Percentiles rank a stretch among this genome's conserved stretches.
Conservation (phyloP, 2,329 filamentous ascomycete species). For the Cordyceps pruinosa region DNA sequence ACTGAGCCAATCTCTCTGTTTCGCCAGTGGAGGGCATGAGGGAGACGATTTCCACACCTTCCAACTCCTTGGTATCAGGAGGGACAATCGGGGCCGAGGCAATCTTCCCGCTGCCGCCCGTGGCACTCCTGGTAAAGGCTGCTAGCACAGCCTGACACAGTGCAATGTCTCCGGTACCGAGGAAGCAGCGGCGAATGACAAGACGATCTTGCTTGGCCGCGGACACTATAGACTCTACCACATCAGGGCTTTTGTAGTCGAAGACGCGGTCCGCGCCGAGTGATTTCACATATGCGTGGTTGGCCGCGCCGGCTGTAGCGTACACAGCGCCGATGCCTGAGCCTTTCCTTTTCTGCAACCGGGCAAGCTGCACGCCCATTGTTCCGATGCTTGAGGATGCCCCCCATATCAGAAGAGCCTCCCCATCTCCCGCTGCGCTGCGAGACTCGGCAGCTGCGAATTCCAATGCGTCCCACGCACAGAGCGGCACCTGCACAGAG, state of each 20-base stretch:
- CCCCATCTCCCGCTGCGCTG: constrained; percentile 15
- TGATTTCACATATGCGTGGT: constrained; percentile 27
- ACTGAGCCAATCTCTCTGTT: constrained; percentile 28
- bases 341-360: constrained; percentile 15
- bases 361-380: constrained; percentile 35
- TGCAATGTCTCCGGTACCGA: constrained; percentile 30
- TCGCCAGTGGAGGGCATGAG: constrained; percentile 29
- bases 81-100: constrained; percentile 32
- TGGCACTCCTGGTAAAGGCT: constrained; percentile 19
- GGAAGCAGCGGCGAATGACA: constrained; percentile 33
- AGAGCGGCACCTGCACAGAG: constrained; percentile 17
- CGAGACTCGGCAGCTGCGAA: constrained; percentile 16
- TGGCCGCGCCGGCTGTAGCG: constrained; percentile 30
- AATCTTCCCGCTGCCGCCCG: constrained; percentile 22
- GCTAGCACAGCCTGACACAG: constrained; percentile 32
- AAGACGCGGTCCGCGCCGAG: constrained; percentile 34
- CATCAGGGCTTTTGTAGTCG: constrained; percentile 30
- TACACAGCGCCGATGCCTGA: constrained; percentile 32
- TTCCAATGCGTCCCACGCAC: constrained; percentile 32
- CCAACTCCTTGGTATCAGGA: constrained; percentile 20
- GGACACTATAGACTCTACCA: constrained; percentile 27
- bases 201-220: constrained; percentile 30
- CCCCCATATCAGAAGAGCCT: constrained; percentile 34
- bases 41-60: constrained; percentile 32
- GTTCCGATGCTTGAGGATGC: constrained; percentile 39